These are phyloP conservation scores for Penstemon davidsonii DNA, from an alignment of 257 asterid genomes.

Conservation along the genomic window DNA sequence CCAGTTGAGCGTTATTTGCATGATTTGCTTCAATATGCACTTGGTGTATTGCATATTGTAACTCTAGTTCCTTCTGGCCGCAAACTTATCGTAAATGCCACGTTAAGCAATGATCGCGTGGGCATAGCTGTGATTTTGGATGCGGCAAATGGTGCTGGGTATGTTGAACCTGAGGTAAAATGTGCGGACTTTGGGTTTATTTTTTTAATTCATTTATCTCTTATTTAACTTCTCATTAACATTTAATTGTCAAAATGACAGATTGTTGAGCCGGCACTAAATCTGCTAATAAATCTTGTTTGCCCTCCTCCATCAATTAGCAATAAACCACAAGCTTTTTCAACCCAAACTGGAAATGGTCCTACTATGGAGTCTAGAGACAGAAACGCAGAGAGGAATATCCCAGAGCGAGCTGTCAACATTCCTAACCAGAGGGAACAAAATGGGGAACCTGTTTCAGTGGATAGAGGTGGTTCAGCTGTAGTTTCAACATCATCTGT, in stretches of 20 bases:
- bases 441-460: constrained; percentile 64
- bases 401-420: constrained; percentile 48
- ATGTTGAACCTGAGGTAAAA: constrained; percentile 93
- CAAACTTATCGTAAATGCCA: constrained; percentile 74
- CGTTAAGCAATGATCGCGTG: constrained; percentile 88
- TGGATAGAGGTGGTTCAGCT: constrained; percentile 59
- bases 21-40: constrained; percentile 91
- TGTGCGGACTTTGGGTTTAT: constrained; percentile 1
- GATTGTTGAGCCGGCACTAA: constrained; percentile 93
- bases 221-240: constrained; percentile 1
- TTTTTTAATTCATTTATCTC: constrained; percentile 10
- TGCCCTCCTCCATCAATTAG: constrained; percentile 99
- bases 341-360: constrained; percentile 56
- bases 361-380: constrained; percentile 62
- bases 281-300: constrained; percentile 84
- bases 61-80: constrained; percentile 89
- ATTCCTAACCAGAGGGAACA: constrained; percentile 54
- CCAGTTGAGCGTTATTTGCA: constrained; percentile 97
- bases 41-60: constrained; percentile 85
- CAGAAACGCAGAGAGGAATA: constrained; percentile 52
- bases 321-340: constrained; percentile 73
- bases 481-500: constrained; percentile 40
- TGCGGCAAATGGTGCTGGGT: constrained; percentile 93
- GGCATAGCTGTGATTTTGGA: constrained; percentile 96
- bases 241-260: constrained; percentile 35